Conservation (phyloP, 2,329 filamentous ascomycete species). For the Xylariales sp. region DNA sequence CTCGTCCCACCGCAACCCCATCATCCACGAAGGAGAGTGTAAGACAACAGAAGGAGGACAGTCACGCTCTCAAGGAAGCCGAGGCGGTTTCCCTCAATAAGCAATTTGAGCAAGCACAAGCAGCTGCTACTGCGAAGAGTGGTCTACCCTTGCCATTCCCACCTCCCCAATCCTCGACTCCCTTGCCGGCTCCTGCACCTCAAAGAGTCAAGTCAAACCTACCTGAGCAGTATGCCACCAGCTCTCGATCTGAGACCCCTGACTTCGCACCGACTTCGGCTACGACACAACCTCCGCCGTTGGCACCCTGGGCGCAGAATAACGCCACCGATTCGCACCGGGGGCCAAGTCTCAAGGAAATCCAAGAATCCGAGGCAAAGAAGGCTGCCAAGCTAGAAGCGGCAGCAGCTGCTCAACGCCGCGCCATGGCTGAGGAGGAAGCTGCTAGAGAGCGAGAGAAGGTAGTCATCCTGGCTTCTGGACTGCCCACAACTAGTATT, state of each 20-base stretch:
- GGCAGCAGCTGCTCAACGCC: conserved; percentile 69
- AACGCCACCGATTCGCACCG: conserved; percentile 64
- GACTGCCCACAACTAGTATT: conserved; percentile 79
- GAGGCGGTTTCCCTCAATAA: conserved; percentile 32
- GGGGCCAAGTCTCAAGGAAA: conserved; percentile 90
- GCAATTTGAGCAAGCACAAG: conserved; percentile 60
- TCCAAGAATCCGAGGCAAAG: conserved; percentile 90
- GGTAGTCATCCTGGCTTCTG: conserved; percentile 60
- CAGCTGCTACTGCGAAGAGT: conserved; percentile 49
- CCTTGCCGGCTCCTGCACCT: conserved; percentile 81
- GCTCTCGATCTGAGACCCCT: conserved; percentile 75
- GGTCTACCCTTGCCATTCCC: conserved; percentile 75
- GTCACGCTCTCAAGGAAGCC: conserved; percentile 15
- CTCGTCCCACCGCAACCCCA: conserved; percentile 10
- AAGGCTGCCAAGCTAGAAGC: conserved; percentile 89
- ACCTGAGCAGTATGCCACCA: conserved; percentile 61
- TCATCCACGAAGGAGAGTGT: conserved; percentile 11
- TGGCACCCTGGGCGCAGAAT: conserved; percentile 95
- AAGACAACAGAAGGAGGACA: conserved; percentile 12
- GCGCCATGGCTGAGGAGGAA: conserved; percentile 77
- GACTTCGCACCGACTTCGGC: conserved; percentile 39
- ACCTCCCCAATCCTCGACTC: conserved; percentile 69
- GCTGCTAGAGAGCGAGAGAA: conserved; percentile 58
- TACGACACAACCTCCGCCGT: conserved; percentile 55
- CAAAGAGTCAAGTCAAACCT: conserved; percentile 81